phyloP scores from a whole-genome alignment of 805 yeast genomes.

The Schwanniomyces yamadae region DNA sequence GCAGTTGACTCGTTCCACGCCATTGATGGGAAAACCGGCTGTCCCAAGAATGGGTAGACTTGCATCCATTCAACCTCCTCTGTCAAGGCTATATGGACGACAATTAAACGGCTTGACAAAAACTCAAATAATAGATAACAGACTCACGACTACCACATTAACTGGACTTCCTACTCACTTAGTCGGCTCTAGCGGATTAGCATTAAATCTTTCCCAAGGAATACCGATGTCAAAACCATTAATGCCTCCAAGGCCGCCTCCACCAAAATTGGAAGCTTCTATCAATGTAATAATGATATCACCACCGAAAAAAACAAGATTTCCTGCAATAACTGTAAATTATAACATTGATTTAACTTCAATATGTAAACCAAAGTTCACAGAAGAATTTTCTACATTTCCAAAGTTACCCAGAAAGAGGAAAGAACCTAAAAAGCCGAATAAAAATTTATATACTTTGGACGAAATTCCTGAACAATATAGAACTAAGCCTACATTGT shows the following conservation, averaged over 20 bases:
- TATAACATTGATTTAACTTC: constrained; percentile 19
- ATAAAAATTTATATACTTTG: constrained; percentile 64
- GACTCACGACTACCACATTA: constrained; percentile 19
- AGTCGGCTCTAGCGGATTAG: constrained; percentile 15
- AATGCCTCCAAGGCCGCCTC: constrained; percentile 30
- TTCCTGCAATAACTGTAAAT: constrained; percentile 29
- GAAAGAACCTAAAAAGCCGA: constrained; percentile 40
- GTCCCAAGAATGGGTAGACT: constrained; percentile 45
- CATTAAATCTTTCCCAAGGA: constrained; percentile 20
- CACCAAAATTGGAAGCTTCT: constrained; percentile 36
- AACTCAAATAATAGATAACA: constrained; percentile 18
- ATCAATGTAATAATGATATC: constrained; percentile 25
- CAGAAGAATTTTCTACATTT: constrained; percentile 26
- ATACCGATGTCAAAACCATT: constrained; percentile 11
- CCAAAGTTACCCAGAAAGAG: constrained; percentile 35
- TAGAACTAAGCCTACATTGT: constrained; percentile 77
- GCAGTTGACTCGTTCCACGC: constrained; percentile 16
- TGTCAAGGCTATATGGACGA: constrained; percentile 36
- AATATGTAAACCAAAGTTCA: constrained; percentile 33
- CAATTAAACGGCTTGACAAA: constrained; percentile 17
- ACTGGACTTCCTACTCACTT: constrained; percentile 21
- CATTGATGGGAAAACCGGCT: constrained; percentile 34
- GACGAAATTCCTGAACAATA: constrained; percentile 90
- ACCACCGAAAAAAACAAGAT: constrained; percentile 15
- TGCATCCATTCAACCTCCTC: constrained; percentile 45